Percentiles rank a stretch among this genome's conserved stretches.
Evolutionary conservation across 768 basidiomycete genomes (phyloP).

Genomic region (Calocybe indica): DNA sequence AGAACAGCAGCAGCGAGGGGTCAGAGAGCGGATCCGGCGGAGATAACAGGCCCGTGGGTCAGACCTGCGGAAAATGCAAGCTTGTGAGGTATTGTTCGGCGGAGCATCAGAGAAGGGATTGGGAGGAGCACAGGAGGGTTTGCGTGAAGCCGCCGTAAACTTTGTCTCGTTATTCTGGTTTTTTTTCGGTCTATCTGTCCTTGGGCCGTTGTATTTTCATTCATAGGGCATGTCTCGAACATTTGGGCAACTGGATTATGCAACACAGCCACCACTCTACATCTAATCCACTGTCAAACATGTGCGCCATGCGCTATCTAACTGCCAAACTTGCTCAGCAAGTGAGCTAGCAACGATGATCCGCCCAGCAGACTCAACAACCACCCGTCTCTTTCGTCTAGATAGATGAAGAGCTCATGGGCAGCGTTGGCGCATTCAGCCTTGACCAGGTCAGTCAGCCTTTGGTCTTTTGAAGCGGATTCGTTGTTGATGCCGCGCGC

Average conservation of each 20-base stretch:
- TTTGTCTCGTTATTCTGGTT: not conserved
- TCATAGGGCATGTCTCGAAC: not conserved
- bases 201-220: not conserved
- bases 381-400: slow-evolving; percentile 17
- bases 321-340: slow-evolving; percentile 74
- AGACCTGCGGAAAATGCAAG: slow-evolving; percentile 72
- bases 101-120: slow-evolving; percentile 71
- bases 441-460: slow-evolving; percentile 74
- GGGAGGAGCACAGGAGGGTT: slow-evolving; percentile 73
- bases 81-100: slow-evolving; percentile 74
- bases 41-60: slow-evolving; percentile 32
- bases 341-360: slow-evolving; percentile 26
- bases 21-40: slow-evolving; percentile 35
- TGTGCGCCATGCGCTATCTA: slow-evolving; percentile 59
- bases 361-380: not conserved
- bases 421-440: slow-evolving; percentile 81
- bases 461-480: not conserved
- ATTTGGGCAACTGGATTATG: no score
- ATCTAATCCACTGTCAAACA: not conserved
- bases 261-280: no score
- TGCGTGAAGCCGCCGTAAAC: slow-evolving; percentile 29
- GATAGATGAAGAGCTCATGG: slow-evolving; percentile 97
- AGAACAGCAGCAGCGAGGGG: slow-evolving; percentile 32
- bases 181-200: not conserved
- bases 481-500: not conserved